A percentile compares a stretch with the other conserved stretches of the same genome.
Conservation (phyloP, 2,329 filamentous ascomycete genomes). For the Fonsecaea pugnacius region DNA sequence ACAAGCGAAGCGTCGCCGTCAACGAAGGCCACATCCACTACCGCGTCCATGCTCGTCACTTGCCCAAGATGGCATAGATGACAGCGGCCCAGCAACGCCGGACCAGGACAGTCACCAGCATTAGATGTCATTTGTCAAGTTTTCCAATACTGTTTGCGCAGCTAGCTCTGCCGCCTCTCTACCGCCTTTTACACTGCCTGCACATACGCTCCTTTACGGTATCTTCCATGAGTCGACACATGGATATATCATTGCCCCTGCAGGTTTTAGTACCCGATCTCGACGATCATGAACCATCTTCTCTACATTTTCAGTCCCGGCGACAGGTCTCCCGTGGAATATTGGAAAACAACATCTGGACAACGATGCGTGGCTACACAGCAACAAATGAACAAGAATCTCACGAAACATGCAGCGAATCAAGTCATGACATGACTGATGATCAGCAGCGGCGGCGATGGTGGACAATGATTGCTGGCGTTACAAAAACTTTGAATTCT, state of each 20-base stretch:
- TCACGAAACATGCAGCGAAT: conserved; percentile 17
- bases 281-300: conserved; percentile 28
- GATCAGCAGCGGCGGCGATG: conserved; percentile 25
- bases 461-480: conserved; percentile 5
- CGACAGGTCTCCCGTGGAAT: conserved; percentile 30
- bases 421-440: conserved; percentile 23
- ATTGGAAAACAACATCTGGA: conserved; percentile 14
- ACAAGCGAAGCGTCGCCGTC: conserved; percentile 31
- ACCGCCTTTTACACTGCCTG: conserved; percentile 27
- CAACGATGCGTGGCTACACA: conserved; percentile 20
- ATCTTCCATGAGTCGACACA: conserved; percentile 36
- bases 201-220: conserved; percentile 32
- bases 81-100: conserved; percentile 1
- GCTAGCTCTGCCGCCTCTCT: conserved; percentile 35
- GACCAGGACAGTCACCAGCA: conserved; percentile 12
- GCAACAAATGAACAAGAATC: conserved; percentile 13
- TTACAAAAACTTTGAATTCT: conserved; percentile 10
- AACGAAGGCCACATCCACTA: conserved; percentile 26
- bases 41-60: conserved; percentile 35
- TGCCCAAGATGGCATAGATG: conserved; percentile 29
- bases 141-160: conserved; percentile 33
- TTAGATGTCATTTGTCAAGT: conserved; percentile 15
- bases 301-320: conserved; percentile 20
- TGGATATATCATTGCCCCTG: conserved; percentile 32
- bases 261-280: conserved; percentile 34